These are phyloP conservation scores for Rhizoclosmatium globosum DNA, from an alignment of 192 early-diverging fungal genomes.

Conservation along the genomic window DNA sequence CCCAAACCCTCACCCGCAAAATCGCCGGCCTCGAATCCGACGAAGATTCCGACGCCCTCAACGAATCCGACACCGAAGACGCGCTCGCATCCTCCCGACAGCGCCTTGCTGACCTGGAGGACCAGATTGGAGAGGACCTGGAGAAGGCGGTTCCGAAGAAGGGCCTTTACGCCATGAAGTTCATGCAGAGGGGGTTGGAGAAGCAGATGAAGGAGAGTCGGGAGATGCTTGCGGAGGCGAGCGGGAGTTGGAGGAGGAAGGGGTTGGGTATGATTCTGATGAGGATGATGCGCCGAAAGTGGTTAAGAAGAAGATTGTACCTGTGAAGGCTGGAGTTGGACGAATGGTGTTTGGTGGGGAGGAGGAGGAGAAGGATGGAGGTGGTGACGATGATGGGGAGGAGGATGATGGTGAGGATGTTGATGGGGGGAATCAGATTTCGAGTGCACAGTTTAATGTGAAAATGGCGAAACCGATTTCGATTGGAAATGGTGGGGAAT, in stretches of 20 bases:
- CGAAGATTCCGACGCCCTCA: slow-evolving; percentile 27
- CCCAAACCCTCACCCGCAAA: slow-evolving; percentile 81
- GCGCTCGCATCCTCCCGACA: slow-evolving; percentile 39
- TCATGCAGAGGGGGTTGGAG: slow-evolving; percentile 86
- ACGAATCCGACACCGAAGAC: slow-evolving; percentile 45
- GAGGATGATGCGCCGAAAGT: slow-evolving; percentile 42
- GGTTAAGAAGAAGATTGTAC: slow-evolving; percentile 26
- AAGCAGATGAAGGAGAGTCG: slow-evolving; percentile 41
- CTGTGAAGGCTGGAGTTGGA: slow-evolving; percentile 59
- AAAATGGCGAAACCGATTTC: slow-evolving; percentile 16
- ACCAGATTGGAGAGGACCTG: slow-evolving; percentile 45
- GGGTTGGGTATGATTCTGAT: slow-evolving; percentile 55
- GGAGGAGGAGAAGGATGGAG: slow-evolving; percentile 40
- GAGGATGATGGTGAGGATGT: not conserved
- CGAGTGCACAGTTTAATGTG: slow-evolving; percentile 20
- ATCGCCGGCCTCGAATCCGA: slow-evolving; percentile 76
- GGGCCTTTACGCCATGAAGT: slow-evolving; percentile 96
- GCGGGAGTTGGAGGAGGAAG: slow-evolving; percentile 39
- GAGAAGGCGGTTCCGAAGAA: slow-evolving; percentile 64
- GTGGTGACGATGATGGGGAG: not conserved
- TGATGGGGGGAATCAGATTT: not conserved
- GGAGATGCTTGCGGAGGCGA: slow-evolving; percentile 27
- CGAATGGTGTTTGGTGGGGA: slow-evolving; percentile 68
- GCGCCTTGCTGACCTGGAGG: slow-evolving; percentile 58
- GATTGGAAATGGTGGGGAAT: not conserved